Evolutionary conservation across 1,139 yeast genomes (phyloP), one percentile per base, ranked within the genome.

Genomic region (Scheffersomyces lignicola): DNA sequence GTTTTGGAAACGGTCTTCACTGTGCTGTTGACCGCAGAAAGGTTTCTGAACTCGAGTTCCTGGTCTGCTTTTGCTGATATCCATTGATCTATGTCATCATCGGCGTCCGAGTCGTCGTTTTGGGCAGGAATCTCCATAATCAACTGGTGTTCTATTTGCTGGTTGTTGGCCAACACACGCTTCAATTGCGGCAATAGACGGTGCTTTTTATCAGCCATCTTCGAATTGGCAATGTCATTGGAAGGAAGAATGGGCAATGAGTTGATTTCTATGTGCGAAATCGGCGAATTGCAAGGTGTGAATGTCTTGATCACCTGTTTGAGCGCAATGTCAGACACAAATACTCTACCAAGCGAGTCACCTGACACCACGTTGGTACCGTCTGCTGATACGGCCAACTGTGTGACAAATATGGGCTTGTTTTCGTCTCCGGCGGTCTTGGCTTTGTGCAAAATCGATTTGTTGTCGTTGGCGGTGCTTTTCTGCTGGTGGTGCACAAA

Each of bases 311-410:
- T 65, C 14, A 85, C 80, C 62, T 92, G 97, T 49, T 78, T 78
- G 2, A 96, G 83, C 5, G 79, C 77, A 7, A 84, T 69, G 55
- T 90, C 97, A 50, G 85, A 73, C 0, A 83, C 73, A 34, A 75
- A 73, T 1, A 87, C 78, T 24, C 76, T 69, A 1, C 97, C 97
- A 13, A 54, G 54, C 0, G 70, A 60, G 53, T 87, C 95, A 15
- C 97, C 97, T 7, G 90, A 78, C 2, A 85, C 64, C 7, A 92
- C 51, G 29, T 66, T 58, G 15, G 90, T 79, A 3, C 94, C 96
- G 52, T 92, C 97, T 51, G 84, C 65, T 1, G 90, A 80, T 3
- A 87, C 58, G 2, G 65, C 65, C 36, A 89, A 44, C 21, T 76
- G 63, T 0, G 86, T 74, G 5, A 83, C 76, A 7, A 36, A 23